Evolutionary conservation across 306 rosid species (phyloP).

Genomic region (Cucurbita maxima): DNA sequence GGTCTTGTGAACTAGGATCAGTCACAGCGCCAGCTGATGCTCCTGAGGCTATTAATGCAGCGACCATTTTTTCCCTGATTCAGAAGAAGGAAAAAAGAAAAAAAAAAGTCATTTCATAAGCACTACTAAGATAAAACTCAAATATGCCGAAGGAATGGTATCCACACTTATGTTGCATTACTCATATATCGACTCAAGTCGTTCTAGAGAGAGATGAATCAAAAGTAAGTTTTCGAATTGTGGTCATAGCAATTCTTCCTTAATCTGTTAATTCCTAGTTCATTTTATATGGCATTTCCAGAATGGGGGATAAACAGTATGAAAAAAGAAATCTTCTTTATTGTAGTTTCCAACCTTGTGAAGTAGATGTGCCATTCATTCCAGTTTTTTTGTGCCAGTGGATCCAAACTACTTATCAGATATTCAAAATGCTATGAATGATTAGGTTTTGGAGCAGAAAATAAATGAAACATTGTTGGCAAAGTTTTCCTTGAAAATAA

Average conservation of each 20-base stretch:
- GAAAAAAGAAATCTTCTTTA: neutral
- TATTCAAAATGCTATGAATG: neutral
- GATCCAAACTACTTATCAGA: neutral
- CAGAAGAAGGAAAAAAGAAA: neutral
- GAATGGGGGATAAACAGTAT: neutral
- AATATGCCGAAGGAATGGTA: neutral
- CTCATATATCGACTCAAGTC: neutral
- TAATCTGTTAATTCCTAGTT: neutral
- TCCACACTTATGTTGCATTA: neutral
- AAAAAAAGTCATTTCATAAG: neutral
- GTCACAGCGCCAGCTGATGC: slow-evolving; percentile 98
- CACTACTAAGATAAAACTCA: neutral
- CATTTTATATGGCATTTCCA: neutral
- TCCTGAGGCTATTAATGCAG: slow-evolving; percentile 71
- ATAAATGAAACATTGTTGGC: neutral
- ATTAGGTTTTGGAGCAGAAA: neutral
- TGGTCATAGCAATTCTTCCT: neutral
- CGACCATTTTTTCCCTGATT: slow-evolving; percentile 81
- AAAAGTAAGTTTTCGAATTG: neutral
- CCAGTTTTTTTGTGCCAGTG: neutral
- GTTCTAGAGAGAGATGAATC: neutral
- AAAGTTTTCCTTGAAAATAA: neutral
- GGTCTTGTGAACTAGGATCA: slow-evolving; percentile 65
- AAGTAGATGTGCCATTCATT: neutral
- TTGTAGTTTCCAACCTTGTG: neutral